Conservation (phyloP, 345 rosid species). For the Brassica juncea region DNA sequence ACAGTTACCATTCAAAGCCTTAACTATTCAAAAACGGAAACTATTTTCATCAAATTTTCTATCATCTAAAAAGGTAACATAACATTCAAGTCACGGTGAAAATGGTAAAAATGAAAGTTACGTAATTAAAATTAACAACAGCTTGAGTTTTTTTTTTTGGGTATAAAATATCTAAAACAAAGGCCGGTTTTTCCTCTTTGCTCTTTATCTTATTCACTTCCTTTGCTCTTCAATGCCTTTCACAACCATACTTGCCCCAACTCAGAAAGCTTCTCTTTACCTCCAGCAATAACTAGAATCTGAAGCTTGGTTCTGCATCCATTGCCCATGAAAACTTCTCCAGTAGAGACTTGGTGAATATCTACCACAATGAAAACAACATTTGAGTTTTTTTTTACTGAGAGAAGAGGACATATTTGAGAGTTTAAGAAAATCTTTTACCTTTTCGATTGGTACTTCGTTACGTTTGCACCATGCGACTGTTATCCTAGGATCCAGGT, state of each 20-base stretch:
- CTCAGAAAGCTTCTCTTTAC: slow-evolving; percentile 21
- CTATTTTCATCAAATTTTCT: not conserved
- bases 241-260: slow-evolving; percentile 25
- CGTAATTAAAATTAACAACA: slow-evolving; percentile 19
- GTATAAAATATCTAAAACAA: slow-evolving; percentile 10
- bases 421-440: slow-evolving; percentile 27
- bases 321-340: slow-evolving; percentile 96
- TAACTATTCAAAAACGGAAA: not conserved
- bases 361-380: slow-evolving; percentile 47
- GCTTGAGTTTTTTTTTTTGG: not conserved
- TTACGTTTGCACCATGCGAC: slow-evolving; percentile 99
- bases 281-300: slow-evolving; percentile 54
- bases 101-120: not conserved
- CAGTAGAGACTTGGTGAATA: slow-evolving; percentile 87
- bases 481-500: slow-evolving; percentile 94
- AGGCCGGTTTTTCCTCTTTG: slow-evolving; percentile 28
- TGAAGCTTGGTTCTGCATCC: slow-evolving; percentile 91
- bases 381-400: not conserved
- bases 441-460: slow-evolving; percentile 99
- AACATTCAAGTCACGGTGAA: slow-evolving; percentile 1
- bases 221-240: slow-evolving; percentile 15
- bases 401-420: not conserved
- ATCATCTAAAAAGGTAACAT: slow-evolving; percentile 24
- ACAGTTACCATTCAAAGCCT: no score
- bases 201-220: slow-evolving; percentile 13